Evolutionary conservation across 2,329 filamentous ascomycete species (phyloP), one percentile per base, ranked within the genome.

Genomic region (Penicillium sp.): DNA sequence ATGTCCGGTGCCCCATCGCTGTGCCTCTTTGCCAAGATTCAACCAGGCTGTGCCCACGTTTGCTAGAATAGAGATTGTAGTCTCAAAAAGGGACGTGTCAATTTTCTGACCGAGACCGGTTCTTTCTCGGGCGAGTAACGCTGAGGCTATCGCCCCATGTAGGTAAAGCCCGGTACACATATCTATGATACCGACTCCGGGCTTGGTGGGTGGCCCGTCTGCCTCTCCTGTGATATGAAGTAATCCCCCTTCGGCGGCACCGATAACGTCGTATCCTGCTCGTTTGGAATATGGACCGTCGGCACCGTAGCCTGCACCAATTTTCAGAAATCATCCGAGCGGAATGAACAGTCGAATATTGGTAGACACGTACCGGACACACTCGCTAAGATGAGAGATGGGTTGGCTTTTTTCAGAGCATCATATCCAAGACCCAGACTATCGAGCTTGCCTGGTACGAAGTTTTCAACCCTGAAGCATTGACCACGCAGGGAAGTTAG

Each of bases 211-310:
- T 1, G 72, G 71, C 0, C 78, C 75, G 19, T 77, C 70, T 4
- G 67, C 64, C 56, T 79, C 72, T 4, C 79, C 78, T 0, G 78
- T 81, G 11, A 81, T 71, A 58, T 81, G 78, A 33, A 81, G 69
- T 19, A 81, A 66, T 0, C 78, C 78, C 13, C 68, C 77, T 59
- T 81, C 78, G 0, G 77, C 78, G 4, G 71, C 78, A 0, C 74
- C 78, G 24, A 82, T 81, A 11, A 75, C 75, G 60, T 81, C 79
- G 63, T 81, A 81, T 0, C 79, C 79, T 6, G 78, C 75, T 9
- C 79, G 70, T 33, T 71, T 70, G 3, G 73, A 67, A 58, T 77
- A 81, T 2, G 79, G 79, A 0, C 79, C 79, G 9, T 61, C 64
- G 4, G 72, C 68, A 1, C 79, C 79, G 56, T 79, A 79, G 41